These are phyloP conservation scores for Boeremia exigua DNA, from an alignment of 2,329 filamentous ascomycete species.

Conservation along the genomic window DNA sequence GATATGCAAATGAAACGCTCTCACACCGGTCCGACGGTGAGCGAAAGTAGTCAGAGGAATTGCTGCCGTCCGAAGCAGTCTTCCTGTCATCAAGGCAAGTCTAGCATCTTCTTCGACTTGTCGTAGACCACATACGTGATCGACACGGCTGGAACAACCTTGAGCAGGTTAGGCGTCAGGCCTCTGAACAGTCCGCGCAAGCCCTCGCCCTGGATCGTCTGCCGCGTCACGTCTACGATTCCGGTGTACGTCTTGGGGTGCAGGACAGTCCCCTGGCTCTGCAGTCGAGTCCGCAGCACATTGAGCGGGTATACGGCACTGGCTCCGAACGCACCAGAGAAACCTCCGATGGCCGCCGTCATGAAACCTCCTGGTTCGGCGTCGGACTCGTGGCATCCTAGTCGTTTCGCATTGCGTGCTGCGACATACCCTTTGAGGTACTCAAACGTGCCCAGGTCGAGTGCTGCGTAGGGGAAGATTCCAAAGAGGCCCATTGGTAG, in stretches of 20 bases:
- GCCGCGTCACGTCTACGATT: conserved; percentile 84
- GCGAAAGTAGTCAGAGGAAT: background rate
- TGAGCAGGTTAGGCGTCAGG: conserved; percentile 90
- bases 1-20: conserved; percentile 36
- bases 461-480: conserved; percentile 97
- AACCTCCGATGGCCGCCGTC: conserved; percentile 87
- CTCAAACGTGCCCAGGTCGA: conserved; percentile 96
- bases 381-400: conserved; percentile 81
- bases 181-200: conserved; percentile 90
- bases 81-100: conserved; percentile 35
- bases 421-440: conserved; percentile 81
- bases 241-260: conserved; percentile 90
- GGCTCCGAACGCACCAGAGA: conserved; percentile 89
- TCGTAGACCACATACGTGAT: conserved; percentile 64
- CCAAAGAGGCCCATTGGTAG: conserved; percentile 92
- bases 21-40: background rate
- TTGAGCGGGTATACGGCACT: conserved; percentile 96
- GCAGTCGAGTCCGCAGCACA: conserved; percentile 85
- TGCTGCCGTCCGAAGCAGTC: background rate
- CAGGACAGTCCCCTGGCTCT: conserved; percentile 92
- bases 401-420: conserved; percentile 69
- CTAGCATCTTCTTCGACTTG: conserved; percentile 48
- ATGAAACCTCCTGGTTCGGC: conserved; percentile 77
- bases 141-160: conserved; percentile 93
- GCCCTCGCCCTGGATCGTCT: conserved; percentile 84